A percentile compares a stretch with the other conserved stretches of the same genome.
These are phyloP conservation scores for Aspergillus sp. DNA, from an alignment of 2,329 filamentous ascomycete genomes.

Conservation along the genomic window DNA sequence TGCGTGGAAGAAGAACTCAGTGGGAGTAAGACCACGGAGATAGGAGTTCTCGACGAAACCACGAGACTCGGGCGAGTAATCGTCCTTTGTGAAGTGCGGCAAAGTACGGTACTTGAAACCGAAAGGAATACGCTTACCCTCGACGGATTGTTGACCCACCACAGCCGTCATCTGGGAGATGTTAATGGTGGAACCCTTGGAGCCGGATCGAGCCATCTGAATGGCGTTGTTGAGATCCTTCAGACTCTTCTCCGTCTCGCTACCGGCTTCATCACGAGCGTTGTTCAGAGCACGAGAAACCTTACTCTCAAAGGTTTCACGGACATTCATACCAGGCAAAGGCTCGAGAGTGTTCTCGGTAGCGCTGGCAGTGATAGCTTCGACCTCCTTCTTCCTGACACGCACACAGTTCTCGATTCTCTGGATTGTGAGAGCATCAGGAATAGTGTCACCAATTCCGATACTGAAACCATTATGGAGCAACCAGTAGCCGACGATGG, in stretches of 20 bases:
- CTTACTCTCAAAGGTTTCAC: conserved; percentile 97
- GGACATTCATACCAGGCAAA: conserved; percentile 96
- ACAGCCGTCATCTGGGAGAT: conserved; percentile 99
- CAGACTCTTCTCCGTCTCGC: conserved; percentile 82
- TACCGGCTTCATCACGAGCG: conserved; percentile 95
- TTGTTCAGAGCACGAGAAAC: conserved; percentile 92
- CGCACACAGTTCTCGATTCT: conserved; percentile 82
- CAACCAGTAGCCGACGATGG: conserved; percentile 96
- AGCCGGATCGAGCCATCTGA: conserved; percentile 93
- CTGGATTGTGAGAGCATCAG: conserved; percentile 78
- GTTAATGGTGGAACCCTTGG: conserved; percentile 98
- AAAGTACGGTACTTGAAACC: conserved; percentile 98
- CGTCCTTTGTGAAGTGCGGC: conserved; percentile 98
- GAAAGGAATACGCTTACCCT: conserved; percentile 98
- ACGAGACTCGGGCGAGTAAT: conserved; percentile 94
- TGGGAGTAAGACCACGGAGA: conserved; percentile 87
- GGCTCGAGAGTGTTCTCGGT: conserved; percentile 86
- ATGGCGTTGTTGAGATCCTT: conserved; percentile 97
- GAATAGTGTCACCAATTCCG: conserved; percentile 96
- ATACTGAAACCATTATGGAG: conserved; percentile 96
- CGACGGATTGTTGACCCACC: conserved; percentile 96
- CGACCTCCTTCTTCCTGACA: conserved; percentile 77
- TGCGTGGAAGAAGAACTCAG: conserved; percentile 99
- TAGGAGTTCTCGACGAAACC: conserved; percentile 99
- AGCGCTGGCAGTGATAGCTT: conserved; percentile 70